Conservation (phyloP, 2,329 filamentous ascomycete species). For the Botrytis pseudocinerea region DNA sequence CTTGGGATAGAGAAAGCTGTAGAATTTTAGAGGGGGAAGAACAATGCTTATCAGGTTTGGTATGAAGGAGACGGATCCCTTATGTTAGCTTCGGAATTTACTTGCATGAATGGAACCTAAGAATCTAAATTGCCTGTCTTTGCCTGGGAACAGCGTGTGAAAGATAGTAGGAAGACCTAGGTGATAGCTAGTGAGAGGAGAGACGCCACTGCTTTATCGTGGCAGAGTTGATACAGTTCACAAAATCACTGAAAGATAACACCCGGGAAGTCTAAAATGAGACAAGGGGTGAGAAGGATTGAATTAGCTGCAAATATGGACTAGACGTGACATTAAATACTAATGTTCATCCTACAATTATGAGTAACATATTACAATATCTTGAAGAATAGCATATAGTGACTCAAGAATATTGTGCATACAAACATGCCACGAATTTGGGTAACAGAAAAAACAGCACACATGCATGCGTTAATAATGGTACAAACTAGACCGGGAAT, state of each 20-base stretch:
- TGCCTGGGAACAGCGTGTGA: background rate
- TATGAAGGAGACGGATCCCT: background rate
- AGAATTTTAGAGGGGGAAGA: background rate
- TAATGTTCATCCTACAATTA: rapidly evolving
- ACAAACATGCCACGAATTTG: background rate
- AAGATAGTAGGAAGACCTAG: background rate
- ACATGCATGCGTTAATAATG: background rate
- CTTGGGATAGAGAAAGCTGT: background rate
- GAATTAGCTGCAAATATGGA: background rate
- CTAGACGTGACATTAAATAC: no score
- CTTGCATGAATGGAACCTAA: background rate
- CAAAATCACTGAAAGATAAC: background rate
- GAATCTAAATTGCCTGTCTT: background rate
- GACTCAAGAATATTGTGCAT: background rate
- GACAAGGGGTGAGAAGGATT: no score
- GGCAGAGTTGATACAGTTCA: background rate
- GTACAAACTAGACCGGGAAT: background rate
- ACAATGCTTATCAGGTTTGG: background rate
- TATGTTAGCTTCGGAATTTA: rapidly evolving
- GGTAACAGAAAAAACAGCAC: background rate
- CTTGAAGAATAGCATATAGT: background rate
- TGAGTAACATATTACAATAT: no score
- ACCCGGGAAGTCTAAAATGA: background rate
- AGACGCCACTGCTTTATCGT: background rate
- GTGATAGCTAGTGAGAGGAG: background rate